These are phyloP conservation scores for Neurospora tetrasperma DNA, from an alignment of 495 filamentous ascomycete species.

Conservation along the genomic window DNA sequence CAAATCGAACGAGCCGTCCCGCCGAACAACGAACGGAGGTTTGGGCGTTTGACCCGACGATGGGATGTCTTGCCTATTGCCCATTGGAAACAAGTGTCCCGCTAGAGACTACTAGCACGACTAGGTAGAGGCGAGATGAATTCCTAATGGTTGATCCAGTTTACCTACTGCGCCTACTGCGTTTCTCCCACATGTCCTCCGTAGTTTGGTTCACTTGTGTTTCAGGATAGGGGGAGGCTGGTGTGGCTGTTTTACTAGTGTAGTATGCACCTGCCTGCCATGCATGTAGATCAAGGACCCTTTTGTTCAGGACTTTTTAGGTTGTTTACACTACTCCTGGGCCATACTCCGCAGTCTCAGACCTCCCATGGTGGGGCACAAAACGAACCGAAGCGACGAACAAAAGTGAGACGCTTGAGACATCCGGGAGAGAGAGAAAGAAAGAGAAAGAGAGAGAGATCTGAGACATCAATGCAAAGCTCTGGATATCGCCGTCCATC, in stretches of 20 bases:
- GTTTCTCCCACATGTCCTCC: neutral
- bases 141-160: neutral
- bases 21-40: neutral
- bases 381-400: neutral
- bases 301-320: neutral
- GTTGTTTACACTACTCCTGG: neutral
- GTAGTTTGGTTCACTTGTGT: neutral
- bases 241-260: neutral
- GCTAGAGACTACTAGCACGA: neutral
- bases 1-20: neutral
- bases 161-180: neutral
- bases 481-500: neutral
- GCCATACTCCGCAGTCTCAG: neutral
- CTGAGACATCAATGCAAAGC: neutral
- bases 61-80: neutral
- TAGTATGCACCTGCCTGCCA: no score
- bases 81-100: neutral
- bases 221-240: neutral
- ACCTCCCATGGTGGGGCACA: neutral
- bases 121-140: neutral
- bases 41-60: neutral
- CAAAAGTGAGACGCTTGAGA: neutral
- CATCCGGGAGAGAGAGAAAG: neutral
- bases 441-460: neutral
- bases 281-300: neutral